A percentile compares a stretch with the other conserved stretches of the same genome.
Conservation (phyloP, 2,329 filamentous ascomycete genomes). For the Beauveria sp. region DNA sequence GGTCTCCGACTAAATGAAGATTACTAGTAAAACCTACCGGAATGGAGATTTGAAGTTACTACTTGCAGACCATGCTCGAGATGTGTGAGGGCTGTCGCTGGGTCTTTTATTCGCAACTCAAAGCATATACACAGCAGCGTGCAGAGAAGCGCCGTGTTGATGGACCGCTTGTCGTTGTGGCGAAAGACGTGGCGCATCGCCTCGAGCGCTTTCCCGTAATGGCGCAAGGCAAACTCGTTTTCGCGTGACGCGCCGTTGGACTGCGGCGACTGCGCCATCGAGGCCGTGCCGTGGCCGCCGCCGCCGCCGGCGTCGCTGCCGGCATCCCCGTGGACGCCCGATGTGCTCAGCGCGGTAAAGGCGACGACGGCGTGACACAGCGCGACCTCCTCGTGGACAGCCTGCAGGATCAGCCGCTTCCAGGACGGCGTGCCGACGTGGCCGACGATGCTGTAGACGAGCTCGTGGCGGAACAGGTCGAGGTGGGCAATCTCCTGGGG, state of each 20-base stretch:
- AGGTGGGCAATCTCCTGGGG: constrained; percentile 5
- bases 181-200: constrained; percentile 10
- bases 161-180: constrained; percentile 3
- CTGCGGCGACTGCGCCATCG: not conserved
- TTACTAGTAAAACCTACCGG: not conserved
- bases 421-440: constrained; percentile 10
- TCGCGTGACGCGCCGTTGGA: not conserved
- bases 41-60: constrained; percentile 10
- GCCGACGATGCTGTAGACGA: constrained; percentile 15
- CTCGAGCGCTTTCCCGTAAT: constrained; percentile 11
- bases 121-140: constrained; percentile 15
- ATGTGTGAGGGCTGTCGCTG: constrained; percentile 11
- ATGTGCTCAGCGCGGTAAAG: constrained; percentile 11
- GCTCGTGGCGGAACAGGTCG: constrained; percentile 12
- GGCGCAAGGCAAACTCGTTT: constrained; percentile 11
- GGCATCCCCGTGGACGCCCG: not conserved
- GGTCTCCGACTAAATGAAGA: too few relatives aligned
- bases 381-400: constrained; percentile 11
- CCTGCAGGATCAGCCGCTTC: constrained; percentile 13
- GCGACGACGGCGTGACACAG: constrained; percentile 13
- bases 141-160: constrained; percentile 13
- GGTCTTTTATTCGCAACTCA: constrained; percentile 13
- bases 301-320: not conserved
- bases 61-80: constrained; percentile 12
- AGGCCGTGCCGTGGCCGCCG: not conserved